A percentile compares a stretch with the other conserved stretches of the same genome.
These are phyloP conservation scores for Botrytis byssoidea DNA, from an alignment of 2,329 filamentous ascomycete genomes.

Conservation along the genomic window DNA sequence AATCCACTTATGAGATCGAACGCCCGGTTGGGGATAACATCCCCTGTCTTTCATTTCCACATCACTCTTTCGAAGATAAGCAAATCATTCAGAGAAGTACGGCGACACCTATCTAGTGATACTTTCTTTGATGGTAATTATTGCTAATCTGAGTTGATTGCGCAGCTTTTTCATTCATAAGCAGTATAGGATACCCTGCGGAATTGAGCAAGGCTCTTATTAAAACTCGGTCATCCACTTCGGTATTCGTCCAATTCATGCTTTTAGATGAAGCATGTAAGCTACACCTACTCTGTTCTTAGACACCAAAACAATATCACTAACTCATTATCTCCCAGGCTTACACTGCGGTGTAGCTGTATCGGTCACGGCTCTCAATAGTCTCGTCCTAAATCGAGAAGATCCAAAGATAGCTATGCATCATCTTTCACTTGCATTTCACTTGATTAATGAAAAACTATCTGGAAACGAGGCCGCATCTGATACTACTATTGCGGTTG, in stretches of 20 bases:
- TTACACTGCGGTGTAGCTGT: constrained; percentile 38
- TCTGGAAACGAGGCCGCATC: constrained; percentile 31
- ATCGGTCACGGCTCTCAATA: constrained; percentile 26
- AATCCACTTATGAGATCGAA: neutral
- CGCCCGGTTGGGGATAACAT: neutral
- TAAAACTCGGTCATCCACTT: neutral
- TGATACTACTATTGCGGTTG: constrained; percentile 36
- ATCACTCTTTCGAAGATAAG: neutral
- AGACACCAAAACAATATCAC: neutral
- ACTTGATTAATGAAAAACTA: constrained; percentile 37
- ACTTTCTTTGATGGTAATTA: neutral
- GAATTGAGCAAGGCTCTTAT: neutral
- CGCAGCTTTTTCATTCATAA: neutral
- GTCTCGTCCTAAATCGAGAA: constrained; percentile 13
- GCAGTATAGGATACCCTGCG: neutral
- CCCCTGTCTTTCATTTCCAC: neutral
- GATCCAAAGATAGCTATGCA: constrained; percentile 27
- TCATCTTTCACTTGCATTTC: constrained; percentile 36
- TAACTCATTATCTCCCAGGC: constrained; percentile 24
- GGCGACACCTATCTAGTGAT: too few relatives aligned
- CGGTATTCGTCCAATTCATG: neutral
- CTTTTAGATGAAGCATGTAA: neutral
- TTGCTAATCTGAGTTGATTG: neutral
- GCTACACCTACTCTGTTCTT: neutral
- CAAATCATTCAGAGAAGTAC: neutral